Evolutionary conservation across 129 eudicot genomes (phyloP), one percentile per base, ranked within the genome.

Genomic region (Calendula officinalis): DNA sequence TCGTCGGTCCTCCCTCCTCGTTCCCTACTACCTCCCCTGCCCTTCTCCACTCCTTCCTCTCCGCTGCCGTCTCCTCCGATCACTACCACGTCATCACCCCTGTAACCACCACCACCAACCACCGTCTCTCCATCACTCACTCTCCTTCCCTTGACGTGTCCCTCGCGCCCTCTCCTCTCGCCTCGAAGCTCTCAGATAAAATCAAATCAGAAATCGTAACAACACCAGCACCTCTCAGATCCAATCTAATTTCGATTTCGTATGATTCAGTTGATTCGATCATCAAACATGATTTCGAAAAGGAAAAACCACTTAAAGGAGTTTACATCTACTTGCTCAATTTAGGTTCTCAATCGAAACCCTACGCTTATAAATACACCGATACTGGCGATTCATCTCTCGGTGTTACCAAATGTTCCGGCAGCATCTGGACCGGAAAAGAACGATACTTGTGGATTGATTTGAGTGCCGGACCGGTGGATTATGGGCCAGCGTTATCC

Each of bases 381-480:
- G 72, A 74, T 15, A 13, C 54, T 0, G 94, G 96, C 0, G 98
- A 83, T 3, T 70, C 83, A 5, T 84, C 96, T 2, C 80, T 86
- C 1, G 91, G 82, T 2, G 69, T 68, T 9, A 80, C 95, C 14
- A 83, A 77, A 57, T 92, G 98, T 58, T 53, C 83, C 66, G 98
- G 98, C 3, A 80, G 69, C 40, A 39, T 92, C 16, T 92, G 96
- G 96, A 70, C 88, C 3, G 91, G 91, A 0, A 79, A 79, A 39
- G 83, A 77, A 6, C 77, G 96, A 49, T 92, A 92, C 54, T 33
- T 88, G 68, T 92, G 98, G 96, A 75, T 92, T n/a, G 98, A 92
- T 70, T 68, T 92, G 65, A 84, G 83, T 2, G 98, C 98, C 0
- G 98, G 98, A 3, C 98, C 98, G n/a, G 89, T 91, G 1, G 98